Evolutionary conservation across 805 yeast species (phyloP).

Genomic region (Hanseniaspora occidentalis): DNA sequence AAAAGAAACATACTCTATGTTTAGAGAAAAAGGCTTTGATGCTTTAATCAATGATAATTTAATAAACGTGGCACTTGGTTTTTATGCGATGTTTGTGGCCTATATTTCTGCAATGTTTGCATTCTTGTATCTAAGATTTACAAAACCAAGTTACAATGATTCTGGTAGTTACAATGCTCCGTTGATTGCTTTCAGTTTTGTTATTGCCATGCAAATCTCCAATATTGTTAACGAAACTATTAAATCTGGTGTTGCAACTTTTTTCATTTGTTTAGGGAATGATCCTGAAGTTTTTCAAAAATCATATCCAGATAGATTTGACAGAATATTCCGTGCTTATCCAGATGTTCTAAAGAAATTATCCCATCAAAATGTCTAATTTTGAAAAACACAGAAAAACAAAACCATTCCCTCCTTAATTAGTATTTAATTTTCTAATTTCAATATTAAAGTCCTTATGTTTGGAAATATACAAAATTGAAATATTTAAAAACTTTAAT

Average conservation of each 20-base stretch:
- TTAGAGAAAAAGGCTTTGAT: slow-evolving; percentile 71
- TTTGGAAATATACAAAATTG: no score
- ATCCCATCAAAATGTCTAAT: slow-evolving; percentile 20
- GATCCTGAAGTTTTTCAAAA: slow-evolving; percentile 74
- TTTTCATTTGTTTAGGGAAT: slow-evolving; percentile 70
- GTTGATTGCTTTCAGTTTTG: slow-evolving; percentile 57
- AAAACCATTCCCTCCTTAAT: neutral
- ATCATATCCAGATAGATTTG: slow-evolving; percentile 58
- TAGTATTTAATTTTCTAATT: no score
- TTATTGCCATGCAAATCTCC: slow-evolving; percentile 66
- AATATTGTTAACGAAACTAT: slow-evolving; percentile 62
- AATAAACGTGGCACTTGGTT: slow-evolving; percentile 64
- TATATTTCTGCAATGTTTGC: slow-evolving; percentile 53
- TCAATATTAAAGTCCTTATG: neutral
- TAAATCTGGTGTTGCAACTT: slow-evolving; percentile 71
- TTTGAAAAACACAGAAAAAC: no score
- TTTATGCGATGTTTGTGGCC: slow-evolving; percentile 62
- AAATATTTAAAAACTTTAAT: no score
- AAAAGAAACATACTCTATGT: slow-evolving; percentile 66
- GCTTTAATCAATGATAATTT: slow-evolving; percentile 77
- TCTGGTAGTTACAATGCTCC: slow-evolving; percentile 56
- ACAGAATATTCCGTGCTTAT: slow-evolving; percentile 49
- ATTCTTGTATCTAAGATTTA: slow-evolving; percentile 51
- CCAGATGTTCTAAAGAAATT: slow-evolving; percentile 55
- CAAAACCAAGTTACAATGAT: slow-evolving; percentile 53